phyloP scores from a whole-genome alignment of 164 flowering plant genomes.

The Protea cynaroides region DNA sequence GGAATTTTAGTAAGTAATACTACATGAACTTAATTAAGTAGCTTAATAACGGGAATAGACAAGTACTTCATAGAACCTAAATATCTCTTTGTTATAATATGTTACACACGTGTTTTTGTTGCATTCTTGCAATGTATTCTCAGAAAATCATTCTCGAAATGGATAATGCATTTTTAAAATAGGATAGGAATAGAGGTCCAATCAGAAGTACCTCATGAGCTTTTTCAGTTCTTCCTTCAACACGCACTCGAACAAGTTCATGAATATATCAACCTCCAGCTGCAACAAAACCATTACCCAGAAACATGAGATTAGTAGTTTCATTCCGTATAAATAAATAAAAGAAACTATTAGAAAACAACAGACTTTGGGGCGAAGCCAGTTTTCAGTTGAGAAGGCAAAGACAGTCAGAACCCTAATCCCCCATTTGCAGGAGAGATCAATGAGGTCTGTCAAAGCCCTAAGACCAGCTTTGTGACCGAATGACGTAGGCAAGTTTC shows the following conservation, averaged over 20 bases:
- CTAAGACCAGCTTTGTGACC: slow-evolving; percentile 62
- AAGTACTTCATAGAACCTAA: too few species aligned
- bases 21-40: too few species aligned
- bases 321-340: too few species aligned
- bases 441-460: slow-evolving; percentile 35
- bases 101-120: too few species aligned
- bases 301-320: too few species aligned
- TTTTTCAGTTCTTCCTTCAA: slow-evolving; percentile 37
- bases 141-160: too few species aligned
- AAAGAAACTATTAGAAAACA: not conserved
- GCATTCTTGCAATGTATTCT: too few species aligned
- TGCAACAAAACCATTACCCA: slow-evolving; percentile 18
- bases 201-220: slow-evolving; percentile 39
- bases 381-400: slow-evolving; percentile 65
- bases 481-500: slow-evolving; percentile 29
- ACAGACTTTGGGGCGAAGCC: slow-evolving; percentile 51
- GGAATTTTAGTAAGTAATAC: too few species aligned
- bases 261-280: slow-evolving; percentile 59
- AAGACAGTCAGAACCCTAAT: slow-evolving; percentile 59
- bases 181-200: too few species aligned
- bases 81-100: too few species aligned
- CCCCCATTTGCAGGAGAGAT: slow-evolving; percentile 45
- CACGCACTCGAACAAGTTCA: slow-evolving; percentile 46
- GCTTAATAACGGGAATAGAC: too few species aligned
- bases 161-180: too few species aligned